Evolutionary conservation across 2,329 filamentous ascomycete genomes (phyloP), one percentile per base, ranked within the genome.

Genomic region (Dactylellina haptotyla): DNA sequence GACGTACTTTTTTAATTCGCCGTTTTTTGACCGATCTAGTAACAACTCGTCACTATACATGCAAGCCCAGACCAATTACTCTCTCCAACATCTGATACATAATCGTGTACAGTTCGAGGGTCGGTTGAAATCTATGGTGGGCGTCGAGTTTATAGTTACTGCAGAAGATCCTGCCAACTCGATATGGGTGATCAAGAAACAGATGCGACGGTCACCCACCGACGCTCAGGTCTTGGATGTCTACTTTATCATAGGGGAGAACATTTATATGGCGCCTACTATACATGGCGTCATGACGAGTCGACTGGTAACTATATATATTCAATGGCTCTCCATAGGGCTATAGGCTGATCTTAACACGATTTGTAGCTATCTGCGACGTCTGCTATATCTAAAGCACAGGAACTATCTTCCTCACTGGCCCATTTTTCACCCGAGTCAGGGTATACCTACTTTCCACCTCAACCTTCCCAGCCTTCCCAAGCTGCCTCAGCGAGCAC

Each of bases 131-230:
- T 86, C 85, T 67, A 89, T 89, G 88, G 84, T 85, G 0, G 88
- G 88, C 1, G 82, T 89, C 53, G 88, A 90, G 81, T 90, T 88
- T 79, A 83, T 89, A 43, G 87, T 90, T 57, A 87, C 87, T 46
- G 86, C 89, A 78, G 86, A 88, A 76, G 70, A 75, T 46, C 88
- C 88, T 1, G 87, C 87, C 34, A 87, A 89, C 80, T 87, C 85
- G 77, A 87, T 90, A 16, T 90, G 88, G 88, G 86, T 89, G 37
- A 89, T 90, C 77, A 85, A 87, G 78, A 90, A 90, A 82, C 88
- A 90, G 81, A 87, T 85, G 39, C 82, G 88, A 54, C 83, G 85
- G 72, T 67, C 63, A 9, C 70, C 70, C 9, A 63, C 57, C 5
- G 70, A 75, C 39, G 62, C 63, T 1, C 85, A 81, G 1, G 83